Evolutionary conservation across 2,329 filamentous ascomycete species (phyloP).

Genomic region (Trichoderma harzianum): DNA sequence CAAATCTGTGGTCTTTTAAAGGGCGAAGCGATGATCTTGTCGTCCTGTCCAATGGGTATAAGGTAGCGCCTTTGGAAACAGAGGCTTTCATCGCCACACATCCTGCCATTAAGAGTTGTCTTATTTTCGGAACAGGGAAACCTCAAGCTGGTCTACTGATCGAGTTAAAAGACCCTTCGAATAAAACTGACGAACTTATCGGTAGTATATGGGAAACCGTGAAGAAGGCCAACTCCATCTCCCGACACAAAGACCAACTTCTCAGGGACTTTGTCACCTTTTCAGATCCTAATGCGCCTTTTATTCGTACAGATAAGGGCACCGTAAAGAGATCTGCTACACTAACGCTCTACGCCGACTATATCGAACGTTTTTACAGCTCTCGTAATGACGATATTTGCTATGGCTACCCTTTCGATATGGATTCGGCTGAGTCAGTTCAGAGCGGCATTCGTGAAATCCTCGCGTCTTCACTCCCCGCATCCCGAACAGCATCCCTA

Average conservation of each 20-base stretch:
- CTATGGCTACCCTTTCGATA: background rate
- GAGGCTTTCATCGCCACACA: constrained; percentile 29
- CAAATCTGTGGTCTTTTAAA: constrained; percentile 30
- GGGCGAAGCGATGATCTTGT: constrained; percentile 32
- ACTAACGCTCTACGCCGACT: constrained; percentile 38
- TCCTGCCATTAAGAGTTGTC: constrained; percentile 27
- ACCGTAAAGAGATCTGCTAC: constrained; percentile 42
- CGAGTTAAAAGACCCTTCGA: constrained; percentile 26
- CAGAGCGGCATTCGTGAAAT: background rate
- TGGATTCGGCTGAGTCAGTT: background rate
- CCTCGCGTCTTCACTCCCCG: constrained; percentile 16
- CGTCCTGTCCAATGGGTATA: constrained; percentile 32
- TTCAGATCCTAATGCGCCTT: constrained; percentile 40
- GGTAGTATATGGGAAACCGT: constrained; percentile 45
- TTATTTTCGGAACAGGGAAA: constrained; percentile 28
- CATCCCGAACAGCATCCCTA: constrained; percentile 16
- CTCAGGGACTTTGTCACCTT: constrained; percentile 41
- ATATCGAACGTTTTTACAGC: constrained; percentile 46
- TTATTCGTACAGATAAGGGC: constrained; percentile 44
- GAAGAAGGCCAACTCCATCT: constrained; percentile 40
- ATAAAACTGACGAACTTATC: constrained; percentile 29
- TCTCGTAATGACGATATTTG: background rate
- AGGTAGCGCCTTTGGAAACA: constrained; percentile 31
- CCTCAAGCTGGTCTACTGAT: constrained; percentile 29
- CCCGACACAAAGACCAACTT: constrained; percentile 41